A percentile compares a stretch with the other conserved stretches of the same genome.
Conservation (phyloP, 495 filamentous ascomycete genomes). For the Hypomontagnella monticulosa region DNA sequence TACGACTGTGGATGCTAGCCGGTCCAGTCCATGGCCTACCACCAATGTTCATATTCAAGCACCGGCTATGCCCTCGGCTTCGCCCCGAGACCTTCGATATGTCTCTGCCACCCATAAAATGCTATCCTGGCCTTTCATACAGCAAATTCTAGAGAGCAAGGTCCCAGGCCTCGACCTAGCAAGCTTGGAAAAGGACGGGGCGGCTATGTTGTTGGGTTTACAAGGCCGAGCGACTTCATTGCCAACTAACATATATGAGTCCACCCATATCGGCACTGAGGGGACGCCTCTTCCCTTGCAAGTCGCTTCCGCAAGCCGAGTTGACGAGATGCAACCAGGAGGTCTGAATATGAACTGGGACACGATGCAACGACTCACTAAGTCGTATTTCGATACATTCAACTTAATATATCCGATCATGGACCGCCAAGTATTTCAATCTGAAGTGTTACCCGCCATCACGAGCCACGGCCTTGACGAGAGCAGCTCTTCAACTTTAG, state of each 20-base stretch:
- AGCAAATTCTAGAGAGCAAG: conserved; percentile 55
- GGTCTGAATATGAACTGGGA: conserved; percentile 53
- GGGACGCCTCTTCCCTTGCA: conserved; percentile 31
- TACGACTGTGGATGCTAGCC: conserved; percentile 23
- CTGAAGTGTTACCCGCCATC: conserved; percentile 56
- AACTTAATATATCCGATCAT: conserved; percentile 66
- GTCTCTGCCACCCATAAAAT: conserved; percentile 66
- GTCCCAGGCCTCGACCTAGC: conserved; percentile 46
- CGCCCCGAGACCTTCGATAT: conserved; percentile 49
- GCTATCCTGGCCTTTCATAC: conserved; percentile 65
- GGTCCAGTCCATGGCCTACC: conserved; percentile 28
- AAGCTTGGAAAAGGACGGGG: conserved; percentile 54
- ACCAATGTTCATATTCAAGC: conserved; percentile 21
- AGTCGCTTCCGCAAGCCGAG: conserved; percentile 23
- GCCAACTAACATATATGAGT: conserved; percentile 37
- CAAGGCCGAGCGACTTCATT: conserved; percentile 50
- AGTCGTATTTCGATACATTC: conserved; percentile 65
- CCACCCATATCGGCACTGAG: conserved; percentile 21
- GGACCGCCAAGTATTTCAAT: conserved; percentile 61
- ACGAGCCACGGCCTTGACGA: conserved; percentile 61
- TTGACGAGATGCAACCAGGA: conserved; percentile 40
- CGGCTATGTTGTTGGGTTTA: conserved; percentile 56
- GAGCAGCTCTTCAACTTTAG: conserved; percentile 58
- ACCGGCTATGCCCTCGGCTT: conserved; percentile 20
- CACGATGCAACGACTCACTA: conserved; percentile 59